Base-by-base conservation (phyloP, 148 eudicot species). In the Camellia granthamiana region DNA sequence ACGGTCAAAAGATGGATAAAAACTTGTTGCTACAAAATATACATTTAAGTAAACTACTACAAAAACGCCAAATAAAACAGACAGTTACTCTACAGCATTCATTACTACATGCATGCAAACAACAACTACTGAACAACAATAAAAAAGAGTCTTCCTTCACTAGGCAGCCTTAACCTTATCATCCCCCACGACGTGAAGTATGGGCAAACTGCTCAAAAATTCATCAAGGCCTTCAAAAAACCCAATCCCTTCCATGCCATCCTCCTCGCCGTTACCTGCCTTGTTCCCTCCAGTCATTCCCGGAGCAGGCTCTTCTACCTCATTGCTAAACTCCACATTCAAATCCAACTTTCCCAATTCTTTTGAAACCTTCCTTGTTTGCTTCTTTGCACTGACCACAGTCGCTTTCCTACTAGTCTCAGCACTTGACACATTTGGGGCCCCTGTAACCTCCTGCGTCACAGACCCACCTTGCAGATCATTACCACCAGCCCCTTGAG, bases 191-290 rank as follows among this genome's bases (percentile, higher is more conserved):
- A 82, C 92, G 74, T 84, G 86, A 19, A 90, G 85, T 52, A 89
- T 89, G 21, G 90, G 94, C 84, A 90, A 81, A 55, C 85, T 90
- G 82, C 87, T 87, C 64, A 88, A 84, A 76, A 90, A 90, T 76
- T 90, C 93, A 82, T 90, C 93, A 74, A 90, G 88, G 42, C 91
- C 93, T 65, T 90, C 93, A 65, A 90, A 90, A 77, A 90, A 90
- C 62, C 84, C 90, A 79, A 76, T 85, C 54, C 91, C 91, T 86
- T 90, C 93, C 7, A 84, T 84, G 23, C 83, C 90, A 61, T 81
- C 90, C 62, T 80, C 92, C 49, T 81, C 89, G 46, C 89, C 87
- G 21, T 87, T 80, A 21, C 76, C 81, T 15, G 65, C 63, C 65
- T 21, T 66, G 44, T 41, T 41, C 54, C 84, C 87, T 63, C 81